Evolutionary conservation across 2,329 filamentous ascomycete species (phyloP).

Genomic region (Rhynchosporium graminicola): DNA sequence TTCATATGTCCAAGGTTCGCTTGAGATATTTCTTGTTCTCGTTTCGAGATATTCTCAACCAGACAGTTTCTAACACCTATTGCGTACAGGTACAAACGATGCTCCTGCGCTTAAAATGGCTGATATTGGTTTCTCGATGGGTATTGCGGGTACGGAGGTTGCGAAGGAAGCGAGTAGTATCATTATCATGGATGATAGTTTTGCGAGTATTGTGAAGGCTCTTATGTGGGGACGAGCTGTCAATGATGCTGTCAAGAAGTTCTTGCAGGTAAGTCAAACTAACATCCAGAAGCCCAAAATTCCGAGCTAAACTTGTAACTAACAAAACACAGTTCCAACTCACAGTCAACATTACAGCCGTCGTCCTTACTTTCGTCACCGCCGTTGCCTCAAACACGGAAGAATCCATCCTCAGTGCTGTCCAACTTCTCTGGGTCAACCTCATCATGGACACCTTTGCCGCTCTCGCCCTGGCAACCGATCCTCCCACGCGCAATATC

Average conservation of each 20-base stretch:
- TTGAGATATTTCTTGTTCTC: too few relatives aligned
- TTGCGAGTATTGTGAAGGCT: constrained; percentile 62
- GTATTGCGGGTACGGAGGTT: constrained; percentile 65
- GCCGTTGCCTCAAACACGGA: constrained; percentile 64
- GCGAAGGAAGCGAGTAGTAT: constrained; percentile 63
- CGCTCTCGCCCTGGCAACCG: constrained; percentile 71
- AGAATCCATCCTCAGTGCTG: constrained; percentile 70
- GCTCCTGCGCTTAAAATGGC: constrained; percentile 65
- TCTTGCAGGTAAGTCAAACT: constrained; percentile 39
- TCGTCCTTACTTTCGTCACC: constrained; percentile 74
- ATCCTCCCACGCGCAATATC: constrained; percentile 68
- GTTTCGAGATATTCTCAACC: too few relatives aligned
- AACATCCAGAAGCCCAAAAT: background rate
- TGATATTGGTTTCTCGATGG: constrained; percentile 69
- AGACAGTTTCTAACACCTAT: too few relatives aligned
- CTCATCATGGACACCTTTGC: constrained; percentile 86
- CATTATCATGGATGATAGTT: constrained; percentile 64
- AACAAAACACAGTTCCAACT: constrained; percentile 53
- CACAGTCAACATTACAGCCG: constrained; percentile 79
- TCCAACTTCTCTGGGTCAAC: constrained; percentile 82
- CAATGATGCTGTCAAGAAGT: constrained; percentile 56
- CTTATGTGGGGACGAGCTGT: constrained; percentile 62
- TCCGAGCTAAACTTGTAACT: background rate
- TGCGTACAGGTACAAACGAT: constrained; percentile 53
- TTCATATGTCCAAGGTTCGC: too few relatives aligned